phyloP scores from a whole-genome alignment of 306 rosid species.

The Ceratonia siliqua region DNA sequence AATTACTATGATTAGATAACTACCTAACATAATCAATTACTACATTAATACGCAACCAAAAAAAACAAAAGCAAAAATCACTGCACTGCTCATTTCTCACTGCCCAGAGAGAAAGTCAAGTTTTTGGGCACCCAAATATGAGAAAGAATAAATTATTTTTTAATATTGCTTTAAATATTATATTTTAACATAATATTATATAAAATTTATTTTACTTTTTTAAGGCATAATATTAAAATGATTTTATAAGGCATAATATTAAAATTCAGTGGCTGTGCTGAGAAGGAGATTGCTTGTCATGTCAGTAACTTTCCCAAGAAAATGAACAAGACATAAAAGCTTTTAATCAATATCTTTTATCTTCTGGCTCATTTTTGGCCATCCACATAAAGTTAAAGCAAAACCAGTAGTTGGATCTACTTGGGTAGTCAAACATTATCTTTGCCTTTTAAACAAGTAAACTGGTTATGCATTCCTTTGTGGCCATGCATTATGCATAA shows the following conservation, averaged over 20 bases:
- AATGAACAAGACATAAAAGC: not conserved
- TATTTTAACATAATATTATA: too few relatives aligned
- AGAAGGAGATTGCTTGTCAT: too few relatives aligned
- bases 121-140: constrained; percentile 32
- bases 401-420: too few relatives aligned
- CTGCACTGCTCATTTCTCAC: not conserved
- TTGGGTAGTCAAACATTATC: constrained; percentile 35
- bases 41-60: not conserved
- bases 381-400: not conserved
- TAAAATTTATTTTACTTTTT: too few relatives aligned
- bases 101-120: constrained; percentile 23
- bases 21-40: constrained; percentile 29
- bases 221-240: too few relatives aligned
- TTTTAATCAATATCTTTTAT: not conserved
- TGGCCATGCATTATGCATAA: constrained; percentile 17
- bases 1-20: constrained; percentile 24
- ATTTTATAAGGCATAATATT: too few relatives aligned
- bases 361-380: constrained; percentile 8
- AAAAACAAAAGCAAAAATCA: constrained; percentile 1
- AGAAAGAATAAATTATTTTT: too few relatives aligned
- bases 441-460: not conserved
- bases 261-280: too few relatives aligned
- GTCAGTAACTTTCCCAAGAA: not conserved
- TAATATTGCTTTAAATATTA: too few relatives aligned
- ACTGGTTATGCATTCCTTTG: constrained; percentile 26